Evolutionary conservation across 2,329 filamentous ascomycete genomes (phyloP), one percentile per base, ranked within the genome.

Genomic region (Xylariaceae sp.): DNA sequence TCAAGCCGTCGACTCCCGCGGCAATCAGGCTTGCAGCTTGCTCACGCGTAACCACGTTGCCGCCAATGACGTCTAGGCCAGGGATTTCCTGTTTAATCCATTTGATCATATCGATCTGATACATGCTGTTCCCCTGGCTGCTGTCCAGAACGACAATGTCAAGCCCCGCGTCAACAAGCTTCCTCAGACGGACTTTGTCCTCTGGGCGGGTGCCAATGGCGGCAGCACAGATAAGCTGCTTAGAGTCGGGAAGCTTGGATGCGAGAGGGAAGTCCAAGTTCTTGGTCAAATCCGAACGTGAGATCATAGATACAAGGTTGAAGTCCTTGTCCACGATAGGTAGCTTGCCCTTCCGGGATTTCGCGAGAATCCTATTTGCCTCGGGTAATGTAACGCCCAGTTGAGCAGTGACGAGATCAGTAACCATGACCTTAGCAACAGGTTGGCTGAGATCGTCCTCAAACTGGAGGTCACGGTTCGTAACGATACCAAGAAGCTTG

Each of bases 341-440:
- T 57, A 97, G 86, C 82, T 97, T 97, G 78, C 95, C 95, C 84
- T 99, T 99, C 86, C 96, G 97, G 60, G 93, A 98, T 79, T 90
- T 87, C 73, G 91, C 89, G 50, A 99, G 87, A 65, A 98, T 93
- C 67, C 87, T 86, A 80, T 99, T 99, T 71, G 95, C 95, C 77
- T 97, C 92, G 64, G 82, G 75, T 40, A 99, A 85, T 54, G 87
- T 91, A 64, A 96, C 90, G 54, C 93, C 93, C 65, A 88, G 81
- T 43, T 84, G 84, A 40, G 92, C 96, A 47, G 95, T 99, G 71
- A 96, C 85, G 26, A 99, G 87, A 66, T 98, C 91, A 56, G 87
- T 97, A 55, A 95, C 91, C 95, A 99, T 99, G 77, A 98, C 92
- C 60, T 88, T 85, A 60, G 90, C 89, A 64, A 99, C 90, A 19